Base-by-base conservation (phyloP, 495 filamentous ascomycete genomes). In the Xylona heveae region DNA sequence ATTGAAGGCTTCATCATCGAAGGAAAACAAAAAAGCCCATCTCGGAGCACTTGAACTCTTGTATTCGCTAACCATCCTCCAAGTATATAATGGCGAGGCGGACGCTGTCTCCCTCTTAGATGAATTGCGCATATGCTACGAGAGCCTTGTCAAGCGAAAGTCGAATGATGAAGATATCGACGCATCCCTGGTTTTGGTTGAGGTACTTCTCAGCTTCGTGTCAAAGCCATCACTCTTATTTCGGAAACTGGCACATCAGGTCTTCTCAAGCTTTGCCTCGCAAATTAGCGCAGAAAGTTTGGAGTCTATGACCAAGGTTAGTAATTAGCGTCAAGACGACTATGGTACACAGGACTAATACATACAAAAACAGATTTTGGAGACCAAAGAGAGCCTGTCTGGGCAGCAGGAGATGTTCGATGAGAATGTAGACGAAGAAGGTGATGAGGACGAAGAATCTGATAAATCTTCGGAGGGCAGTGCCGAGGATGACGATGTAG, bases 31-130 rank as follows among this genome's bases (percentile, higher is more conserved):
- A 30, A 55, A 38, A 50, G 52, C 33, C 20, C 53, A 46, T 31
- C 44, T 49, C 3, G 54, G 68, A 24, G 76, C 78, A 0, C 74
- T 91, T 38, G 71, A 72, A 26, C 60, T 94, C 5, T 58, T 94
- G 5, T 84, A 88, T 49, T 77, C 78, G n/a, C 61, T 91, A 35
- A 73, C 75, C 1, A 66, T 94, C 29, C 51, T 94, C 19, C 79
- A 92, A 44, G 61, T 92, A n/a, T 85, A 88, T 53, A 77, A 81
- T 42, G 78, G 76, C 13, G 80, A 90, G 35, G 62, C 75, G 0
- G 88, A 95, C 41, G 78, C 83, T 4, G 59, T 81, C 1, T 63
- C 62, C 2, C 68, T 83, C 38, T 60, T 88, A 5, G 64, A 74
- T 12, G 81, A 91, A 42, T 49, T 91, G 6, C 64, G 74, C 29